A percentile compares a stretch with the other conserved stretches of the same genome.
Evolutionary conservation across 768 basidiomycete genomes (phyloP).

Genomic region (Mycena albidolilacea): DNA sequence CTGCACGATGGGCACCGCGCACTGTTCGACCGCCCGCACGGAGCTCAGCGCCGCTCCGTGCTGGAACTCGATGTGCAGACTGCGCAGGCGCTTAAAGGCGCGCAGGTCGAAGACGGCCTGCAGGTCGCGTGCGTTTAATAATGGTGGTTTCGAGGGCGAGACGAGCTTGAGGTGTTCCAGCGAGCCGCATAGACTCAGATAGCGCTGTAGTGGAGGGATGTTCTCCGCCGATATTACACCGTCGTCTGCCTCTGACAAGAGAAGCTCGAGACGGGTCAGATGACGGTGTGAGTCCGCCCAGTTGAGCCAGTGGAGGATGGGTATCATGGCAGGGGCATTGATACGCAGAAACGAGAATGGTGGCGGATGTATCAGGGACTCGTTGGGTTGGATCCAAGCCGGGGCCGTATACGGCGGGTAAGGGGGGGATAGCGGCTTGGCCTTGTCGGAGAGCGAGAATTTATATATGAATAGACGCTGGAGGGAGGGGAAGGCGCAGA

Average conservation of each 20-base stretch:
- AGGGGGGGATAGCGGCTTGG: neutral
- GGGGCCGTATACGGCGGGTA: constrained; percentile 17
- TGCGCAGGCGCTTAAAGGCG: neutral
- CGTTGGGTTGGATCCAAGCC: constrained; percentile 2
- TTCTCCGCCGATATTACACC: neutral
- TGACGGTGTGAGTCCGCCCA: constrained; percentile 2
- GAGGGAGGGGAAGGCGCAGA: constrained; percentile 28
- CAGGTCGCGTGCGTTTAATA: neutral
- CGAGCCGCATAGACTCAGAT: neutral
- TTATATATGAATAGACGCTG: neutral
- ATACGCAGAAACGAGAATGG: neutral
- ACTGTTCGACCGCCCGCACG: neutral
- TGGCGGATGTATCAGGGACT: neutral
- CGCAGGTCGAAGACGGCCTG: neutral
- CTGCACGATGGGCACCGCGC: neutral
- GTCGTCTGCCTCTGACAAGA: neutral
- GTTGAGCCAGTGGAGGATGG: constrained; percentile 25
- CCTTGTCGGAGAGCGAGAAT: neutral
- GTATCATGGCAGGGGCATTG: constrained; percentile 1
- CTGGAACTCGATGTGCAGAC: constrained; percentile 6
- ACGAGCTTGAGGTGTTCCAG: constrained; percentile 13
- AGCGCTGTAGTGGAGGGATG: neutral
- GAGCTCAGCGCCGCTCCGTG: neutral
- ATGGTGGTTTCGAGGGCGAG: neutral
- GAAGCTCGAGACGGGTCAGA: constrained; percentile 13